Conservation (phyloP, 2,329 filamentous ascomycete genomes). For the Neonectria faginata region DNA sequence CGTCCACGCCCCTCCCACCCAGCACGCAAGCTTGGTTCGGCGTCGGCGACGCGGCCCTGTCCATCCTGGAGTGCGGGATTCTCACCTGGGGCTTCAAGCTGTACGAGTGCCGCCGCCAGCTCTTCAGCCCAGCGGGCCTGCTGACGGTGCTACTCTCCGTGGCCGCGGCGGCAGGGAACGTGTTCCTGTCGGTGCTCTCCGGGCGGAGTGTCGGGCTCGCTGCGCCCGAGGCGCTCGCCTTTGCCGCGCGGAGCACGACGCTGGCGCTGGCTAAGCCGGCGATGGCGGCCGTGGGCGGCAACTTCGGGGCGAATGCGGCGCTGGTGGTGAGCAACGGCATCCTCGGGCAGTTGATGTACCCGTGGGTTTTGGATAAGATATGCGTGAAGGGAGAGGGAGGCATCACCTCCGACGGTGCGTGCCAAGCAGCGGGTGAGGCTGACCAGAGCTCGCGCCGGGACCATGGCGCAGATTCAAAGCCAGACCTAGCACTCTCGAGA, state of each 20-base stretch:
- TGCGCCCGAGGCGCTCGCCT: conserved; percentile 54
- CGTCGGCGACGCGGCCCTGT: conserved; percentile 61
- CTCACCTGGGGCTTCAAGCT: conserved; percentile 66
- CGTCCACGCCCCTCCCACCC: conserved; percentile 13
- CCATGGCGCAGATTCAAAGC: conserved; percentile 16
- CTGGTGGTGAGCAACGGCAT: conserved; percentile 66
- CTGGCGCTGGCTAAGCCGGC: conserved; percentile 63
- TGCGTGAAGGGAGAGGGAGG: conserved; percentile 36
- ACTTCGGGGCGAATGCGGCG: conserved; percentile 60
- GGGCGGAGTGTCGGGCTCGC: conserved; percentile 53
- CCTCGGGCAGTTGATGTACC: conserved; percentile 55
- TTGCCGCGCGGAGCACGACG: conserved; percentile 63
- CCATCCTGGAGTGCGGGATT: conserved; percentile 63
- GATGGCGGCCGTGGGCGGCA: conserved; percentile 58
- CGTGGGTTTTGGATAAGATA: conserved; percentile 49
- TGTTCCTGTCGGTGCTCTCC: conserved; percentile 55
- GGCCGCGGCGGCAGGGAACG: conserved; percentile 55
- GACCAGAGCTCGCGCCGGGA: conserved; percentile 9
- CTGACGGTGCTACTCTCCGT: conserved; percentile 53
- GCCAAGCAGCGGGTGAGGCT: conserved; percentile 14
- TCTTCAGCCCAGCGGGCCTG: conserved; percentile 58
- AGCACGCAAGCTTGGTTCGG: conserved; percentile 52
- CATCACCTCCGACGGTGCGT: not conserved
- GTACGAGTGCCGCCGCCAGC: conserved; percentile 60
- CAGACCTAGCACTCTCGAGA: conserved; percentile 26